A percentile compares a stretch with the other conserved stretches of the same genome.
Evolutionary conservation across 2,329 filamentous ascomycete genomes (phyloP).

Genomic region (Sarocladium kiliense): DNA sequence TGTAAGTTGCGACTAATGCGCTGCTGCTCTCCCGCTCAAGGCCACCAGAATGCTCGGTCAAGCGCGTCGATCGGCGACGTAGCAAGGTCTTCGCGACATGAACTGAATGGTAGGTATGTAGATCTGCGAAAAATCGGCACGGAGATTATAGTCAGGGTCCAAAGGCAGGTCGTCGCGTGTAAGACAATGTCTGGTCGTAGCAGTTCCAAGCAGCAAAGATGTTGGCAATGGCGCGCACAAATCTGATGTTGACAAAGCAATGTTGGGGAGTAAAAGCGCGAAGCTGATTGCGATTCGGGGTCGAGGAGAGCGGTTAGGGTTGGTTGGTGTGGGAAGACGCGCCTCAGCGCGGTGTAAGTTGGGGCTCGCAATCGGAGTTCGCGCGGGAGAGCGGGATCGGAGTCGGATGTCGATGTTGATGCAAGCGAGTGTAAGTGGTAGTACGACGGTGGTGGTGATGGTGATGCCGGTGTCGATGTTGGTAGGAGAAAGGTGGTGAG

Average conservation of each 20-base stretch:
- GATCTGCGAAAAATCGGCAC: neutral
- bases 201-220: neutral
- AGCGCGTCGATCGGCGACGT: neutral
- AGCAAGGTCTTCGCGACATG: neutral
- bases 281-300: neutral
- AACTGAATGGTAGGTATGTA: neutral
- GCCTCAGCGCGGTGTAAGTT: slow-evolving; percentile 7
- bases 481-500: neutral
- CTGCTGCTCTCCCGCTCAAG: neutral
- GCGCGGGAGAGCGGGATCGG: neutral
- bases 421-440: neutral
- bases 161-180: neutral
- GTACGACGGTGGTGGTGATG: neutral
- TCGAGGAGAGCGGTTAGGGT: neutral
- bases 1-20: neutral
- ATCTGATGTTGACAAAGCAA: neutral
- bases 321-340: neutral
- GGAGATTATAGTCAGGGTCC: neutral
- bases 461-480: neutral
- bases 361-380: neutral
- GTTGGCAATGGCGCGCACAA: neutral
- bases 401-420: neutral
- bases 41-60: neutral
- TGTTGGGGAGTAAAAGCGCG: neutral
- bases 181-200: neutral